phyloP scores from a whole-genome alignment of 1,284 basidiomycete species.

The Tremellales sp. region DNA sequence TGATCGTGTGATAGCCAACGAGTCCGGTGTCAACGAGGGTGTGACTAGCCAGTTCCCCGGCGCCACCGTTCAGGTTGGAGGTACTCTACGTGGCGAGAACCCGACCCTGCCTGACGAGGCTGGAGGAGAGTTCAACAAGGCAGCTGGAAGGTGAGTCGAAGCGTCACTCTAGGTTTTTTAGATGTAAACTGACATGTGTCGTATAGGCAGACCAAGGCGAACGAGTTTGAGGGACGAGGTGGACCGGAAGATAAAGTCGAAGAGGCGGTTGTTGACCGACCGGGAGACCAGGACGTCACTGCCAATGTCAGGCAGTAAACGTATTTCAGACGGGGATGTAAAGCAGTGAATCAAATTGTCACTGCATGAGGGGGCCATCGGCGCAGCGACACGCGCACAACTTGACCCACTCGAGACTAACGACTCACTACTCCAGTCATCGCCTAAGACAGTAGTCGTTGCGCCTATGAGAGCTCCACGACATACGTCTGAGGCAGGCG shows the following conservation, averaged over 20 bases:
- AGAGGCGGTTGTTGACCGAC: conserved; percentile 16
- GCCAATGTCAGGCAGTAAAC: conserved; percentile 11
- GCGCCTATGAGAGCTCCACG: no score
- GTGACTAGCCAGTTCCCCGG: conserved; percentile 27
- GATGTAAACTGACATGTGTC: background rate
- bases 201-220: conserved; percentile 23
- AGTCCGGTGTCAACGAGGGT: conserved; percentile 30
- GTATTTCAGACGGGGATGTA: no score
- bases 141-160: conserved; percentile 23
- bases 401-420: no score
- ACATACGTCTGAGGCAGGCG: no score
- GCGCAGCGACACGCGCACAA: no score
- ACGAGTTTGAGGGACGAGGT: conserved; percentile 26
- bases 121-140: conserved; percentile 25
- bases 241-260: conserved; percentile 26
- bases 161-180: background rate
- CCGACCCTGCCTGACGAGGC: conserved; percentile 27
- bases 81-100: conserved; percentile 27
- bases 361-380: no score
- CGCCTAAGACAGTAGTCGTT: no score
- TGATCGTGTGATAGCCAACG: conserved; percentile 9
- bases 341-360: no score
- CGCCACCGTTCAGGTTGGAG: conserved; percentile 28
- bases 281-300: conserved; percentile 26
- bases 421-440: no score